These are phyloP conservation scores for Fusarium solani-melongenae DNA, from an alignment of 2,329 filamentous ascomycete genomes.

Conservation along the genomic window DNA sequence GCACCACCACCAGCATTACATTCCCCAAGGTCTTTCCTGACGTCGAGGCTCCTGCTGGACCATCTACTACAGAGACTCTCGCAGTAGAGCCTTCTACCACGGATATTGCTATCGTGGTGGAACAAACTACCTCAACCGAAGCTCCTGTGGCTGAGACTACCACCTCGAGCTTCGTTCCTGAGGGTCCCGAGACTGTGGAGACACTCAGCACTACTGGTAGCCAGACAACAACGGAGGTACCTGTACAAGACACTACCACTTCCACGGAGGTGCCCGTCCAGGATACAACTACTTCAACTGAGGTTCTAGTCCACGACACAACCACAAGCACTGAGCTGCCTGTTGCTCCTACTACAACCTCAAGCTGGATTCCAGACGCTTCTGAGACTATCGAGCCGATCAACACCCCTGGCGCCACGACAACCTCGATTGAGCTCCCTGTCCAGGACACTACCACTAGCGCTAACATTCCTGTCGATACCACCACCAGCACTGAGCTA, in stretches of 20 bases:
- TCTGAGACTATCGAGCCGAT: neutral
- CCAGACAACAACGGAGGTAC: neutral
- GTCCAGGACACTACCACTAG: constrained; percentile 1
- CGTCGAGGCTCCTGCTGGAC: neutral
- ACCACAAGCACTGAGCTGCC: neutral
- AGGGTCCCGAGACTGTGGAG: neutral
- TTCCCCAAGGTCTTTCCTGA: neutral
- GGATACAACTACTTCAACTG: neutral
- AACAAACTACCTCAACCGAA: neutral
- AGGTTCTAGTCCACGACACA: neutral
- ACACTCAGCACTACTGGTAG: neutral
- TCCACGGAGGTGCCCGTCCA: neutral
- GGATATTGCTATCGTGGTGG: neutral
- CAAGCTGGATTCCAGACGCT: neutral
- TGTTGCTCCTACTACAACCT: neutral
- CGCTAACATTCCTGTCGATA: neutral
- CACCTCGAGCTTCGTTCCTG: neutral
- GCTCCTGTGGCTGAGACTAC: neutral
- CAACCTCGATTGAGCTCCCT: neutral
- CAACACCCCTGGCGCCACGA: neutral
- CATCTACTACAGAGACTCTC: neutral
- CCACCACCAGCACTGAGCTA: neutral
- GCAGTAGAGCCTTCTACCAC: neutral
- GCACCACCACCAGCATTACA: neutral
- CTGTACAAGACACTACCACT: neutral